A percentile compares a stretch with the other conserved stretches of the same genome.
Evolutionary conservation across 306 rosid genomes (phyloP).

Genomic region (Cucurbita ficifolia): DNA sequence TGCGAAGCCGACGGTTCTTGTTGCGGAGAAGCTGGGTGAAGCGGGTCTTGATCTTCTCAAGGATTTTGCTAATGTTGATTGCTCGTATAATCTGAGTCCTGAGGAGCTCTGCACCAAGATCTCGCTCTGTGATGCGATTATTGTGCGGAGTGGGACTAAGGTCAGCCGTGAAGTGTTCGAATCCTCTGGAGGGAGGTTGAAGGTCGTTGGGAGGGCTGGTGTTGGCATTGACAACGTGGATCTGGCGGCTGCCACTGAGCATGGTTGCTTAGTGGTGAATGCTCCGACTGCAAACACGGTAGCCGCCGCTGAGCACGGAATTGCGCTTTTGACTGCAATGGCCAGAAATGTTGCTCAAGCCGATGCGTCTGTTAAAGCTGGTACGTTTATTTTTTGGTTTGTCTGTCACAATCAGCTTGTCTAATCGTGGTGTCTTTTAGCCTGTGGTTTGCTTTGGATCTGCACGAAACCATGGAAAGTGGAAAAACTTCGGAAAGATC

Average conservation of each 20-base stretch:
- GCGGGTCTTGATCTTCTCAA: conserved; percentile 59
- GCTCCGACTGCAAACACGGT: conserved; percentile 96
- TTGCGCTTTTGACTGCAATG: conserved; percentile 84
- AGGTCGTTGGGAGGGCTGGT: conserved; percentile 95
- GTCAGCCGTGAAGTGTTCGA: conserved; percentile 87
- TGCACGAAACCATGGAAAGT: not conserved
- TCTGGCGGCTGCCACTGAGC: conserved; percentile 98
- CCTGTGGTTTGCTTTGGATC: not conserved
- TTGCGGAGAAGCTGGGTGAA: conserved; percentile 89
- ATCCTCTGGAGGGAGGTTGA: conserved; percentile 76
- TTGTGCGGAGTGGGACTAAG: conserved; percentile 91
- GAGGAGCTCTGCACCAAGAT: conserved; percentile 97
- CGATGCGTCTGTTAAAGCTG: conserved; percentile 85
- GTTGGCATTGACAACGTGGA: conserved; percentile 98
- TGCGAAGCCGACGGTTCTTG: conserved; percentile 82
- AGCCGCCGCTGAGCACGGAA: conserved; percentile 96
- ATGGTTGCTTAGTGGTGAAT: conserved; percentile 85
- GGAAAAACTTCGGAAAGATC: not conserved
- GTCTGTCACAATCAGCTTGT: conserved; percentile 9
- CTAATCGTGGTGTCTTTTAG: not conserved
- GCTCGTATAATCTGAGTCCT: conserved; percentile 63
- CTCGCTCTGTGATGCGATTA: conserved; percentile 92
- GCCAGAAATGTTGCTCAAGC: conserved; percentile 97
- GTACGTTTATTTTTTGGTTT: conserved; percentile 21
- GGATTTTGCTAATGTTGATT: conserved; percentile 79